phyloP scores from a whole-genome alignment of 768 basidiomycete genomes.

The Mycena olivaceomarginata region DNA sequence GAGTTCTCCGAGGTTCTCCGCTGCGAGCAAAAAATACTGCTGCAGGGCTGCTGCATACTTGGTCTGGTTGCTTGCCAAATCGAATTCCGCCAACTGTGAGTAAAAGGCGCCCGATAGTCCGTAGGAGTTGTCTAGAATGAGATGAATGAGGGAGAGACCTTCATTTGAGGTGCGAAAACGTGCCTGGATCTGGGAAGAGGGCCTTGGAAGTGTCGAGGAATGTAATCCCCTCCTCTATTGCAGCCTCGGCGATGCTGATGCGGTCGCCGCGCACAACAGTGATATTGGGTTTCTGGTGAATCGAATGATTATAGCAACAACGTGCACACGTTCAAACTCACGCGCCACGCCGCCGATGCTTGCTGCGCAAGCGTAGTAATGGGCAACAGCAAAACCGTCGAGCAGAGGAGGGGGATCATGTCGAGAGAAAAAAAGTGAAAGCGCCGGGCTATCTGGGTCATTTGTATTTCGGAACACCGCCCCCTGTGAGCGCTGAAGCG shows the following conservation, averaged over 20 bases:
- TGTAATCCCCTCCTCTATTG: not conserved
- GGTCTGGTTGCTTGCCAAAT: constrained; percentile 1
- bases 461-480: too few species aligned
- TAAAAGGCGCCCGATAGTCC: not conserved
- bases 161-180: not conserved
- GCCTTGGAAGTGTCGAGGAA: not conserved
- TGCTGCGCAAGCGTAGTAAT: not conserved
- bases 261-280: not conserved
- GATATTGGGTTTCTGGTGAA: not conserved
- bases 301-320: too few species aligned
- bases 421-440: too few species aligned
- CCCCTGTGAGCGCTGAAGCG: too few species aligned
- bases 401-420: too few species aligned
- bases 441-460: too few species aligned
- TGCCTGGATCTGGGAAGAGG: not conserved
- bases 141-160: not conserved
- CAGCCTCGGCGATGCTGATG: not conserved
- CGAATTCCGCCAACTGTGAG: constrained; percentile 9
- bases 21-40: not conserved
- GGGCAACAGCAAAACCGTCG: too few species aligned
- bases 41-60: not conserved
- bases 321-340: not conserved
- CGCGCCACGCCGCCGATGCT: not conserved
- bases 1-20: not conserved
- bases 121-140: not conserved